These are phyloP conservation scores for Venturia effusa DNA, from an alignment of 2,329 filamentous ascomycete genomes.

Conservation along the genomic window DNA sequence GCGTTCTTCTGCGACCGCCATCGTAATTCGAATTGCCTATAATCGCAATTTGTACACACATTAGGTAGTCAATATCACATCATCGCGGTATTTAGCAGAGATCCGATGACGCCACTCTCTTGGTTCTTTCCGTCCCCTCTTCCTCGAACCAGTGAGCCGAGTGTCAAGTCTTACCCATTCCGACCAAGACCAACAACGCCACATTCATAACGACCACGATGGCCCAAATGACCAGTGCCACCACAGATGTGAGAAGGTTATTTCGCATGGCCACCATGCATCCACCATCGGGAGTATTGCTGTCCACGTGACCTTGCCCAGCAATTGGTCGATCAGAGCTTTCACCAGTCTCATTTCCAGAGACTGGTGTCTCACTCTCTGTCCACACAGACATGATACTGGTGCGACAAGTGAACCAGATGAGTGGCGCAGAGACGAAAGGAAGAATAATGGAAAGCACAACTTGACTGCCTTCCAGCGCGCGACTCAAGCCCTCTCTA, in stretches of 20 bases:
- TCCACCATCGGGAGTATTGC: background rate
- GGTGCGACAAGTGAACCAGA: slow-evolving; percentile 73
- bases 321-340: background rate
- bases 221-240: slow-evolving; percentile 58
- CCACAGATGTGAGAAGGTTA: slow-evolving; percentile 48
- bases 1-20: too few relatives aligned
- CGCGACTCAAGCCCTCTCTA: slow-evolving; percentile 55
- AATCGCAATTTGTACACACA: too few relatives aligned
- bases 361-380: background rate
- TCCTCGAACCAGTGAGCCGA: too few relatives aligned
- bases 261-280: slow-evolving; percentile 50
- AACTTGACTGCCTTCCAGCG: slow-evolving; percentile 68
- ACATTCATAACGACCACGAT: slow-evolving; percentile 70
- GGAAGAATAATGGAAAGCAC: slow-evolving; percentile 68
- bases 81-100: too few relatives aligned
- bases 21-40: too few relatives aligned
- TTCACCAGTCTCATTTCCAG: background rate
- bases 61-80: too few relatives aligned
- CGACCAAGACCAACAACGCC: slow-evolving; percentile 57
- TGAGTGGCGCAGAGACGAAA: slow-evolving; percentile 70
- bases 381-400: slow-evolving; percentile 64
- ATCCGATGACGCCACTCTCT: too few relatives aligned
- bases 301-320: slow-evolving; percentile 17
- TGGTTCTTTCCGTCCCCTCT: too few relatives aligned
- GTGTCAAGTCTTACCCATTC: slow-evolving; percentile 16